Conservation (phyloP, 306 rosid species). For the Acacia crassicarpa region DNA sequence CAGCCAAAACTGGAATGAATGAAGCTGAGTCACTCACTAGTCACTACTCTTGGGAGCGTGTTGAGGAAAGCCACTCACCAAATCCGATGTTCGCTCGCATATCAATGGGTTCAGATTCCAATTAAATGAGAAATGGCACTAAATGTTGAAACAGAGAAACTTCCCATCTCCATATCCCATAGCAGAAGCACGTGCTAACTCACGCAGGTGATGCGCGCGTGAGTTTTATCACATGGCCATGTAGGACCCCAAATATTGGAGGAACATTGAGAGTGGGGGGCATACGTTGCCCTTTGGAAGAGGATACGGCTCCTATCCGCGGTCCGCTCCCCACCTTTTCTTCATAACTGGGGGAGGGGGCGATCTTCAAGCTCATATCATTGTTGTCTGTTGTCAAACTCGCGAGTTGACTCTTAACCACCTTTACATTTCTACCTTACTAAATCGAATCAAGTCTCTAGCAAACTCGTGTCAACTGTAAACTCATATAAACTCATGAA, state of each 20-base stretch:
- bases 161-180: not conserved
- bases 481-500: no score
- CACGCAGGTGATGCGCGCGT: conserved; percentile 19
- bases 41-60: not conserved
- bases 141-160: not conserved
- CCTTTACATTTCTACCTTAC: no score
- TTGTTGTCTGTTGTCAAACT: no score
- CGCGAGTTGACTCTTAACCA: no score
- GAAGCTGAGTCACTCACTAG: conserved; percentile 19
- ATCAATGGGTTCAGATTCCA: not conserved
- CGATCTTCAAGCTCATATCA: not conserved
- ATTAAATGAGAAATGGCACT: not conserved
- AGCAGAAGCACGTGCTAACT: not conserved
- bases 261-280: not conserved
- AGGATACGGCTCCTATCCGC: no score
- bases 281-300: not conserved
- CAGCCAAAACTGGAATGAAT: not conserved
- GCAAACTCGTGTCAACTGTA: no score
- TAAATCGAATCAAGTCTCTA: no score
- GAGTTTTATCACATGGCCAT: not conserved
- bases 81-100: not conserved
- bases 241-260: not conserved
- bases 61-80: not conserved
- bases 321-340: no score
- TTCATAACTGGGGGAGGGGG: not conserved